Evolutionary conservation across 108 stramenopile genomes (phyloP).

Genomic region (Conticribra guillardii): DNA sequence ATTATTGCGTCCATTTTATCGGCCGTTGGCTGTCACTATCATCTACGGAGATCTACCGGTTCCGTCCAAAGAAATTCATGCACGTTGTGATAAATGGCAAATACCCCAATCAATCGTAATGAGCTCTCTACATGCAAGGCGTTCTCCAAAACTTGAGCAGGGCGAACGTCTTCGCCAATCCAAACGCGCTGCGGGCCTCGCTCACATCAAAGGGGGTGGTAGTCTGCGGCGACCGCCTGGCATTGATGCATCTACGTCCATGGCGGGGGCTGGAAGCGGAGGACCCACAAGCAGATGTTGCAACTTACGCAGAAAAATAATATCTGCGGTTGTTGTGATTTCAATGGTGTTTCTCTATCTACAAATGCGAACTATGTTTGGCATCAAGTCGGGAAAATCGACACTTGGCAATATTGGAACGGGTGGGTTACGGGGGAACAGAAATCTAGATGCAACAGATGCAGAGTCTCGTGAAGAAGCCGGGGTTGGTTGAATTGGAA

Average conservation of each 20-base stretch:
- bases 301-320: constrained; percentile 11
- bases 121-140: constrained; percentile 40
- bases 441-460: no score
- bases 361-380: constrained; percentile 18
- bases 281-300: constrained; percentile 12
- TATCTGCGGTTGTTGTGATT: constrained; percentile 14
- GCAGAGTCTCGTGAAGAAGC: no score
- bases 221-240: constrained; percentile 28
- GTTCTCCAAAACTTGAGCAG: constrained; percentile 37
- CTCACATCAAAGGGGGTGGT: constrained; percentile 14
- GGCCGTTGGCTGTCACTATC: no score
- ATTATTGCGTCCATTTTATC: no score
- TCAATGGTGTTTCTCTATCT: constrained; percentile 3
- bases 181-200: constrained; percentile 15
- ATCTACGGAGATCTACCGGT: no score
- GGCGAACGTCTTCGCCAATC: constrained; percentile 10
- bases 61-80: no score
- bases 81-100: constrained; percentile 4
- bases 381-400: background rate
- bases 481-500: no score
- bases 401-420: no score
- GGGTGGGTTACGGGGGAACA: no score
- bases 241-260: background rate
- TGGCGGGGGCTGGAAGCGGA: background rate
- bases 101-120: constrained; percentile 6